Evolutionary conservation across 208 protist genomes (phyloP).

Genomic region (Naegleria gruberi): DNA sequence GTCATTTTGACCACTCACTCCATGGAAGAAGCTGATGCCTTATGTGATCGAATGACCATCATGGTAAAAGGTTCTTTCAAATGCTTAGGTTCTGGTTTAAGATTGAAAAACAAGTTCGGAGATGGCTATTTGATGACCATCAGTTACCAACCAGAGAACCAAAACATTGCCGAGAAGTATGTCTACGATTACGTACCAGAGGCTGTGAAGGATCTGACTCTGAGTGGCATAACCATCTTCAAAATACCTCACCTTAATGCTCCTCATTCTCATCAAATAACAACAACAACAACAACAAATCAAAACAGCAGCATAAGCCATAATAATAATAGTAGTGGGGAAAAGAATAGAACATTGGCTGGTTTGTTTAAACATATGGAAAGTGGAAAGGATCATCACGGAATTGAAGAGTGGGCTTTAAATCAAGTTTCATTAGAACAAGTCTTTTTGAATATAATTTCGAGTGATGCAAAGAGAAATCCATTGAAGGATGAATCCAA

Average conservation of each 20-base stretch:
- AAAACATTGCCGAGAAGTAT: too few species aligned
- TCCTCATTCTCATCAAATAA: too few species aligned
- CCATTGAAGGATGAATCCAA: too few species aligned
- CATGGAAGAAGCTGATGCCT: constrained; percentile 43
- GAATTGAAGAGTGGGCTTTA: background rate
- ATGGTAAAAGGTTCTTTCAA: constrained; percentile 42
- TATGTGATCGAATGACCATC: constrained; percentile 52
- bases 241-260: background rate
- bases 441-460: background rate
- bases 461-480: too few species aligned
- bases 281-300: background rate
- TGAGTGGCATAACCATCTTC: too few species aligned
- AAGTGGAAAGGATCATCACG: background rate
- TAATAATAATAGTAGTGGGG: background rate
- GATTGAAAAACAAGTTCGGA: constrained; percentile 9
- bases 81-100: constrained; percentile 29
- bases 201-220: too few species aligned
- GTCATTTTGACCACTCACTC: constrained; percentile 41
- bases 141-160: background rate
- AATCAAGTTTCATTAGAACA: background rate
- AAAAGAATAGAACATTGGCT: background rate
- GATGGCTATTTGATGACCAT: background rate
- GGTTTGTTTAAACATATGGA: background rate
- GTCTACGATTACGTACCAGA: too few species aligned
- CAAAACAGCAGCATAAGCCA: background rate